Evolutionary conservation across 306 rosid species (phyloP), one percentile per base, ranked within the genome.

Genomic region (Malus asiatica): DNA sequence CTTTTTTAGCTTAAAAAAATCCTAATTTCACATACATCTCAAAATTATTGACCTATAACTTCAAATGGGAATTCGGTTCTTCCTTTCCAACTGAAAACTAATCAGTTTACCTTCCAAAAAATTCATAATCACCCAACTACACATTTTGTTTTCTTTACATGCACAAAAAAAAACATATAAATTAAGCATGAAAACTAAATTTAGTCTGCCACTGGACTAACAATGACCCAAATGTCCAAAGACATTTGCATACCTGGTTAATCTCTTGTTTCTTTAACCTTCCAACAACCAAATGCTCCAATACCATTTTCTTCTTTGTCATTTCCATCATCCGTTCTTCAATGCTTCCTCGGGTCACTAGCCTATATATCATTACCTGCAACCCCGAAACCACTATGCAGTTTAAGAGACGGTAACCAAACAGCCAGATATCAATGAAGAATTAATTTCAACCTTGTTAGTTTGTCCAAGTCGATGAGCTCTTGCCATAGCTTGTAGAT

Each of bases 401-500:
- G 5, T 16, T 30, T 69, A 77, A 78, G 77, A 68, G 64, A 70
- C 73, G 42, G 29, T 15, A 78, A 78, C 77, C 71, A n/a, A 72
- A 74, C 18, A 68, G 70, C 66, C 48, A 60, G 57, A 66, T 57
- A 64, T 19, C 73, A 42, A 70, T 65, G 66, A 75, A 85, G 68
- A 86, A 62, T 40, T 73, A 58, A 51, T 57, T 35, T 73, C 66
- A 84, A 95, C 99, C 97, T 95, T 95, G 80, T 92, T 95, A 59
- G 99, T 95, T 71, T 95, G 99, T 77, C 99, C 99, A 77, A 95
- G 97, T 33, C 99, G 93, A 80, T 95, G 99, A 84, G 99, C 99
- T 86, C 99, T 89, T 86, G 99, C 99, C 99, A 95, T 95, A 86
- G 99, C 99, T 83, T 95, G 99, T 81, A 95, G 86, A 87, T 95